Evolutionary conservation across 1,284 basidiomycete species (phyloP).

Genomic region (Tilletia caries): DNA sequence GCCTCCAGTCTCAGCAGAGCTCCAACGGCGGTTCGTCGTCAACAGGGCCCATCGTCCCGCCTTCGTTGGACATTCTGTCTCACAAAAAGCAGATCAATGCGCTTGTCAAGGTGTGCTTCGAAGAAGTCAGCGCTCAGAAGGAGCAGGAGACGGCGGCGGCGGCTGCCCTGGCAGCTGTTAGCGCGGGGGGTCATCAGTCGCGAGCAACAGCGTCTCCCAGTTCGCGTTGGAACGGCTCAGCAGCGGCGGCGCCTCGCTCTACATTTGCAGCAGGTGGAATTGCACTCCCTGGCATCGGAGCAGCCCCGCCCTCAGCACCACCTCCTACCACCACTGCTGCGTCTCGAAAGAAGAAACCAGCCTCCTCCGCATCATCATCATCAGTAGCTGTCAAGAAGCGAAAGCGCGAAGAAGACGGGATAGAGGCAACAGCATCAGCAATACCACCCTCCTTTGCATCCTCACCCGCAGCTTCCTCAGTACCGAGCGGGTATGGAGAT

Average conservation of each 20-base stretch:
- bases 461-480: conserved; percentile 23
- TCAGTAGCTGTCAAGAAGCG: conserved; percentile 17
- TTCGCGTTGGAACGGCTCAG: too few species aligned
- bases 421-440: background rate
- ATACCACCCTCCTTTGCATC: conserved; percentile 8
- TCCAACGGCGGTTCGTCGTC: conserved; percentile 18
- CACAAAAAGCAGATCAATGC: conserved; percentile 44
- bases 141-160: background rate
- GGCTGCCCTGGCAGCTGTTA: conserved; percentile 1
- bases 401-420: conserved; percentile 15
- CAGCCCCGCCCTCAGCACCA: conserved; percentile 30
- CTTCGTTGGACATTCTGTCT: conserved; percentile 9
- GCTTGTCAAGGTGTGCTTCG: conserved; percentile 45
- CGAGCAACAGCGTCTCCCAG: background rate
- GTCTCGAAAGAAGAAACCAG: background rate
- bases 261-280: conserved; percentile 30
- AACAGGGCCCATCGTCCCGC: background rate
- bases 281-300: conserved; percentile 40
- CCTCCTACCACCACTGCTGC: background rate
- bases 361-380: background rate
- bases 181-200: background rate
- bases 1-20: conserved; percentile 29
- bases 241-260: conserved; percentile 13
- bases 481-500: conserved; percentile 20
- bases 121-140: conserved; percentile 32